Evolutionary conservation across 768 basidiomycete species (phyloP).

Genomic region (Amyloporia xantha): DNA sequence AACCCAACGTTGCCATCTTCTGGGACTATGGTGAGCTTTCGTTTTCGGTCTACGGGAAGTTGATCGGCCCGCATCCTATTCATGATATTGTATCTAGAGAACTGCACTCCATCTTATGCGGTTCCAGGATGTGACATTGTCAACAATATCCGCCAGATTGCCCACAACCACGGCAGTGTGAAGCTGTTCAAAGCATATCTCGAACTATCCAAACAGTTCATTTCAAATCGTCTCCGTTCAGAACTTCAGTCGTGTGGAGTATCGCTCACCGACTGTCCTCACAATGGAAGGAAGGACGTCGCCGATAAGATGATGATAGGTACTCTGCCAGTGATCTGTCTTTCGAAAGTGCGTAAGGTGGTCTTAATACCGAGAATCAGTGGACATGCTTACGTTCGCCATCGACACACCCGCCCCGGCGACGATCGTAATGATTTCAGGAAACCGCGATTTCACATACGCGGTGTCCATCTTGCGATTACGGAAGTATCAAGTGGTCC

Average conservation of each 20-base stretch:
- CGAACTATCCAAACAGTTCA: constrained; percentile 37
- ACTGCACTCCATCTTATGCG: constrained; percentile 31
- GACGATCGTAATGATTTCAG: constrained; percentile 58
- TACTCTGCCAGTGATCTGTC: constrained; percentile 1
- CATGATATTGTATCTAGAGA: constrained; percentile 32
- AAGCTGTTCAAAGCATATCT: constrained; percentile 51
- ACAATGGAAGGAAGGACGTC: constrained; percentile 27
- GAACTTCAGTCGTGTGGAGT: constrained; percentile 47
- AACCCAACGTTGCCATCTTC: constrained; percentile 28
- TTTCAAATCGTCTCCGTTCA: constrained; percentile 26
- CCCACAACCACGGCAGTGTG: constrained; percentile 41
- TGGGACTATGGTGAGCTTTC: constrained; percentile 35
- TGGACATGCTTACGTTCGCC: constrained; percentile 61
- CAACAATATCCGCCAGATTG: constrained; percentile 38
- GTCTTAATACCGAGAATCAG: constrained; percentile 27
- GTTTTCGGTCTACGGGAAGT: not conserved
- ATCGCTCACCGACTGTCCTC: constrained; percentile 29
- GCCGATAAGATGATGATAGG: constrained; percentile 30
- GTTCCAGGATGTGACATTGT: constrained; percentile 38
- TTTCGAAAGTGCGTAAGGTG: not conserved
- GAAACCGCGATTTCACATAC: constrained; percentile 65
- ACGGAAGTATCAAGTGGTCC: constrained; percentile 17
- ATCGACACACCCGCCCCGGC: constrained; percentile 49
- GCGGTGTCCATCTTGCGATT: constrained; percentile 31
- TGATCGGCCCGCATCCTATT: too few species aligned